Percentiles rank a stretch among this genome's conserved stretches.
Conservation (phyloP, 148 eudicot genomes). For the Polygonum aviculare region DNA sequence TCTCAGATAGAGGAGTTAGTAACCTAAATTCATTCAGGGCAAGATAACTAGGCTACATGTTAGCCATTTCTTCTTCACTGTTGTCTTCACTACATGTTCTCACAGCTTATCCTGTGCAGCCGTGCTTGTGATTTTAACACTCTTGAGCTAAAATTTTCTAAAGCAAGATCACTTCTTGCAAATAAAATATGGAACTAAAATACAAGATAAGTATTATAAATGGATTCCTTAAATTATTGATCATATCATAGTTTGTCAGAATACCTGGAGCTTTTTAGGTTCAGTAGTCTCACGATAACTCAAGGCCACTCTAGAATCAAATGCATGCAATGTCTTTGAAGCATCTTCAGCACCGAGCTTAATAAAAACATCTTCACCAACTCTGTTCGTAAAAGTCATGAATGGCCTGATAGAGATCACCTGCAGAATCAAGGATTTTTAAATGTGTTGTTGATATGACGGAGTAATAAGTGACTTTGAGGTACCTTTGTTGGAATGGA, state of each 20-base stretch:
- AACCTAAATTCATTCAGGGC: background rate
- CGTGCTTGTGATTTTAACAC: background rate
- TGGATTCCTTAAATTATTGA: background rate
- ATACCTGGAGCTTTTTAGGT: conserved; percentile 66
- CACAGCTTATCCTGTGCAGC: background rate
- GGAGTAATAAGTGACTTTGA: background rate
- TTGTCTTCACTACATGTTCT: background rate
- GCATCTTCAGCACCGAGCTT: conserved; percentile 76
- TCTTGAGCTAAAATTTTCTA: background rate
- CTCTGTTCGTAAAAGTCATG: conserved; percentile 89
- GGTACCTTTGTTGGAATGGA: conserved; percentile 92
- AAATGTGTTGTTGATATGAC: background rate
- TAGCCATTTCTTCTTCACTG: background rate
- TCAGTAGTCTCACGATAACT: conserved; percentile 50
- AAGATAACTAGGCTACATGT: background rate
- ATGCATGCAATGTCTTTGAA: conserved; percentile 60
- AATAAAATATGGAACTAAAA: background rate
- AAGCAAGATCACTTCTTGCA: background rate
- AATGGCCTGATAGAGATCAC: conserved; percentile 76
- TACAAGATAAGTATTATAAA: background rate
- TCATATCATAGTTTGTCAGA: background rate
- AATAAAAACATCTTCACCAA: conserved; percentile 58
- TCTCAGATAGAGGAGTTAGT: background rate
- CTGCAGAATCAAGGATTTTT: conserved; percentile 26
- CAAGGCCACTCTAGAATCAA: conserved; percentile 77